Conservation (phyloP, 2,329 filamentous ascomycete species). For the Diaporthe citri region DNA sequence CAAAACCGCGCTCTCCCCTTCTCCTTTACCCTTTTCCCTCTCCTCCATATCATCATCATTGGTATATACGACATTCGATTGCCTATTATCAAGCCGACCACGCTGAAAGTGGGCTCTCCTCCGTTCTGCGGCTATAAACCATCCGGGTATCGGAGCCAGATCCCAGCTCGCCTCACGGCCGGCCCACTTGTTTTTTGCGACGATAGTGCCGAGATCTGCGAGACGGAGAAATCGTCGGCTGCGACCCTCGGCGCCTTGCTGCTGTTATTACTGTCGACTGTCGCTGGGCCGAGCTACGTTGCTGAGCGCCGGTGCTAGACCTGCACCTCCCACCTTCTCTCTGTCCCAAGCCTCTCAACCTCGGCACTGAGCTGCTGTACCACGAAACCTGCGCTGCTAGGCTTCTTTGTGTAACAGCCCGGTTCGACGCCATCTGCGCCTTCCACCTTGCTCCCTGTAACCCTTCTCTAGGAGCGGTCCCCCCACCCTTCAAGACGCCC, state of each 20-base stretch:
- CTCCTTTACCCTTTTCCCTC: neutral
- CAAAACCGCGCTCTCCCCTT: neutral
- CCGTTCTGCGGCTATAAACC: slow-evolving; percentile 32
- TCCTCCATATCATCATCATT: neutral
- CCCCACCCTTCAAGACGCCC: slow-evolving; percentile 14
- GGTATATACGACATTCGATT: neutral
- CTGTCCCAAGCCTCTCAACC: slow-evolving; percentile 8
- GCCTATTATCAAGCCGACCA: slow-evolving; percentile 10
- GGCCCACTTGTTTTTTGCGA: slow-evolving; percentile 28
- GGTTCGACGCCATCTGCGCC: slow-evolving; percentile 3
- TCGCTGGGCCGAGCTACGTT: slow-evolving; percentile 7
- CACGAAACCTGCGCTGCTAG: slow-evolving; percentile 16
- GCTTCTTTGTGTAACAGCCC: neutral
- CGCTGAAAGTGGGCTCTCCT: slow-evolving; percentile 24
- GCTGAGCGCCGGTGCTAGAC: slow-evolving; percentile 11
- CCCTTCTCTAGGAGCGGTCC: neutral
- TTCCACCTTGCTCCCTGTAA: neutral
- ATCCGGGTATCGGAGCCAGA: slow-evolving; percentile 36
- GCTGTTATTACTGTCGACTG: slow-evolving; percentile 20
- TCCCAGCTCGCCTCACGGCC: slow-evolving; percentile 31
- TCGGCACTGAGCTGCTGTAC: slow-evolving; percentile 27
- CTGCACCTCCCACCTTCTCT: slow-evolving; percentile 13
- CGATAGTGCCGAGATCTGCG: slow-evolving; percentile 33
- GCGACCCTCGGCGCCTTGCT: slow-evolving; percentile 31
- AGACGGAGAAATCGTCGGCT: slow-evolving; percentile 34